A percentile compares a stretch with the other conserved stretches of the same genome.
Conservation (phyloP, 2,329 filamentous ascomycete species). For the Botrytis fabae region DNA sequence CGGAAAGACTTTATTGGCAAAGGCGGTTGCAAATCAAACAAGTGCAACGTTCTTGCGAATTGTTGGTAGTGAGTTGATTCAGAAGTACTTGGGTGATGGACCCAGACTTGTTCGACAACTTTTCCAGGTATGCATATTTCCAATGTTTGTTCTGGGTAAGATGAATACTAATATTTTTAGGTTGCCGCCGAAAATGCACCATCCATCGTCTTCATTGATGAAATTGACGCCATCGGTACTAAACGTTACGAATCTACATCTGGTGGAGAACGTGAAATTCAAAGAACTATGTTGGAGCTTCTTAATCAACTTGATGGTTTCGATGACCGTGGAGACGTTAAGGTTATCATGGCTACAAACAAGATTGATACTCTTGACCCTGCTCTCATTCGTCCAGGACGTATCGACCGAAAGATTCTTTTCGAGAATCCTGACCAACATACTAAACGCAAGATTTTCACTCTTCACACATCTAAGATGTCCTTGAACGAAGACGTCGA, state of each 20-base stretch:
- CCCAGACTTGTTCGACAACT: conserved; percentile 93
- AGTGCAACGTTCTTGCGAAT: conserved; percentile 97
- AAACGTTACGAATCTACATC: conserved; percentile 98
- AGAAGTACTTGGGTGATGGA: conserved; percentile 97
- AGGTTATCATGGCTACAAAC: conserved; percentile 99
- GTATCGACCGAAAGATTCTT: conserved; percentile 96
- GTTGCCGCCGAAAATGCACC: conserved; percentile 95
- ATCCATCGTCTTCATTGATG: conserved; percentile 98
- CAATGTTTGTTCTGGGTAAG: not conserved
- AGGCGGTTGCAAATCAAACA: conserved; percentile 98
- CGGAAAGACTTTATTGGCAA: conserved; percentile 92
- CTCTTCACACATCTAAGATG: conserved; percentile 98
- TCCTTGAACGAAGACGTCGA: conserved; percentile 95
- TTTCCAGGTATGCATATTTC: conserved; percentile 64
- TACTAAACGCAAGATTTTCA: conserved; percentile 97
- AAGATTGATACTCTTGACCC: conserved; percentile 98
- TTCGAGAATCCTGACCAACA: conserved; percentile 74
- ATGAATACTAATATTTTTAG: conserved; percentile 44
- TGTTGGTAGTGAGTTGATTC: conserved; percentile 94
- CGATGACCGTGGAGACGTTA: conserved; percentile 97
- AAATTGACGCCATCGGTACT: conserved; percentile 98
- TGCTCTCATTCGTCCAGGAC: conserved; percentile 90
- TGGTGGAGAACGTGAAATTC: conserved; percentile 93
- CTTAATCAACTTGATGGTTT: conserved; percentile 98
- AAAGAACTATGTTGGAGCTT: conserved; percentile 97